phyloP scores from a whole-genome alignment of 2,329 filamentous ascomycete species.

The Neopestalotiopsis sp. region DNA sequence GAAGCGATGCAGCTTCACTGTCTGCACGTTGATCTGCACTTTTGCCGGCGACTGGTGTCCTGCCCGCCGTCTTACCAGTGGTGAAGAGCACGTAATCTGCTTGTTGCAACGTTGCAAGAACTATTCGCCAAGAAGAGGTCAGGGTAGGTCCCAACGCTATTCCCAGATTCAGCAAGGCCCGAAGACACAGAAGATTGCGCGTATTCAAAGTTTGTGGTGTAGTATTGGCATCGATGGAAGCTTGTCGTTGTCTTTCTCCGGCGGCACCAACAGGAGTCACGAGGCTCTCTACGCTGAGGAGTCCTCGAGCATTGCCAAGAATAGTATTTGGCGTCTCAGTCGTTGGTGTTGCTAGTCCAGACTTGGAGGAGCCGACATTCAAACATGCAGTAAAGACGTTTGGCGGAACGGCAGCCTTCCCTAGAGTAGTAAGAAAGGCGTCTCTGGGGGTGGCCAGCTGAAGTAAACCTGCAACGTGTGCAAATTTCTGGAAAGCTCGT shows the following conservation, averaged over 20 bases:
- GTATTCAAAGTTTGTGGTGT: slow-evolving; percentile 71
- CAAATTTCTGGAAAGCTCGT: slow-evolving; percentile 91
- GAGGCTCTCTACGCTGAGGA: slow-evolving; percentile 76
- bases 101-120: slow-evolving; percentile 90
- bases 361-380: slow-evolving; percentile 52
- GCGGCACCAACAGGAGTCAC: slow-evolving; percentile 62
- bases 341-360: slow-evolving; percentile 49
- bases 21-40: slow-evolving; percentile 55
- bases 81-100: slow-evolving; percentile 85
- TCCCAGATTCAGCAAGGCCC: slow-evolving; percentile 91
- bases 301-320: slow-evolving; percentile 72
- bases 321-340: slow-evolving; percentile 62
- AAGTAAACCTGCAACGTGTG: slow-evolving; percentile 90
- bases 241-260: slow-evolving; percentile 64
- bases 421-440: slow-evolving; percentile 91
- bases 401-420: slow-evolving; percentile 89
- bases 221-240: slow-evolving; percentile 59
- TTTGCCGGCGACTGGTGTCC: slow-evolving; percentile 54
- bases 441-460: slow-evolving; percentile 86
- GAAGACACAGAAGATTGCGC: slow-evolving; percentile 85
- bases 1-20: slow-evolving; percentile 54
- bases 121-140: slow-evolving; percentile 83
- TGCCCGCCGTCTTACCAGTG: slow-evolving; percentile 60
- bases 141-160: slow-evolving; percentile 93
- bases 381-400: slow-evolving; percentile 71